phyloP scores from a whole-genome alignment of 2,329 filamentous ascomycete genomes.

The Fusarium sp. region DNA sequence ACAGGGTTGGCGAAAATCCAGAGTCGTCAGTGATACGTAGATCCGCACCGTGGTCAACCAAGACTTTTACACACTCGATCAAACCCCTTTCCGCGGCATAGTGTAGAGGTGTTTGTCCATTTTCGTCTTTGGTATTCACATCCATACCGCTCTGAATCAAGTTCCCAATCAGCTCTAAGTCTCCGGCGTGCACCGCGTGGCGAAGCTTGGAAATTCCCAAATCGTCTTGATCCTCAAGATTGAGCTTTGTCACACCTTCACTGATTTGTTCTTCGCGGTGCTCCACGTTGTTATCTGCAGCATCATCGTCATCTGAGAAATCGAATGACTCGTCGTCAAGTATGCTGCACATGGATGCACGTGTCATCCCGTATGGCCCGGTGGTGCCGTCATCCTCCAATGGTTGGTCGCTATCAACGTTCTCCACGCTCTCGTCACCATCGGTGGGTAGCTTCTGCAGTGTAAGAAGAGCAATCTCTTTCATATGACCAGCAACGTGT shows the following conservation, averaged over 20 bases:
- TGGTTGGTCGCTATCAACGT: not conserved
- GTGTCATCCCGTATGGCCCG: not conserved
- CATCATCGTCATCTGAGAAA: not conserved
- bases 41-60: not conserved
- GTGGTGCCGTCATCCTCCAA: not conserved
- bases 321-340: not conserved
- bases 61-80: not conserved
- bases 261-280: not conserved
- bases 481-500: conserved; percentile 4
- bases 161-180: not conserved
- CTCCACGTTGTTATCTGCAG: not conserved
- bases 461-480: conserved; percentile 1
- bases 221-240: not conserved
- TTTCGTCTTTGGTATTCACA: not conserved
- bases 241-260: not conserved
- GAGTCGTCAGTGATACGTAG: not conserved
- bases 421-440: not conserved
- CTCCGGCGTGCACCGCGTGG: not conserved
- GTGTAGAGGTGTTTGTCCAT: not conserved
- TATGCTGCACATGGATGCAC: not conserved
- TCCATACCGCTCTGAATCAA: not conserved
- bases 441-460: not conserved
- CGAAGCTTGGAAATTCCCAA: not conserved
- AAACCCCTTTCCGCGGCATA: not conserved
- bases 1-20: not conserved